Conservation (phyloP, 1,284 basidiomycete species). For the Abortiporus biennis region DNA sequence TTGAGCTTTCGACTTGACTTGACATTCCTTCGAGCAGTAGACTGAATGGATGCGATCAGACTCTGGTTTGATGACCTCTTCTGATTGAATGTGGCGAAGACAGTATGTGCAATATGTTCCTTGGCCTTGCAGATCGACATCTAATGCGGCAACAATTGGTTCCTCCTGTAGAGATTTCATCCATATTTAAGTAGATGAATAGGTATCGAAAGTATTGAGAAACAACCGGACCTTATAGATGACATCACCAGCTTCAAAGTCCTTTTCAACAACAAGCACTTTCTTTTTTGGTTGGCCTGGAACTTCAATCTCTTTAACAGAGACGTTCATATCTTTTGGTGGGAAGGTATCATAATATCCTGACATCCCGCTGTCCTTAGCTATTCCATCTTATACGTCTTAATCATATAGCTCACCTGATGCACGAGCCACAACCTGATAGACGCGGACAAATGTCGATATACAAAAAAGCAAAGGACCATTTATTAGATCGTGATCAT, state of each 20-base stretch:
- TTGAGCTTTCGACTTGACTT: slow-evolving; percentile 44
- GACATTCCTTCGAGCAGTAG: slow-evolving; percentile 71
- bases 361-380: too few relatives aligned
- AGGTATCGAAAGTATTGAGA: too few relatives aligned
- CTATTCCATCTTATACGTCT: too few relatives aligned
- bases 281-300: slow-evolving; percentile 31
- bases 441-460: slow-evolving; percentile 23
- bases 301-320: slow-evolving; percentile 40
- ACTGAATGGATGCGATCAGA: slow-evolving; percentile 48
- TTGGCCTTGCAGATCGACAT: slow-evolving; percentile 58
- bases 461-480: slow-evolving; percentile 27
- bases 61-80: slow-evolving; percentile 36
- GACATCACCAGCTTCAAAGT: slow-evolving; percentile 61
- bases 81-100: slow-evolving; percentile 46
- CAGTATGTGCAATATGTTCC: slow-evolving; percentile 70
- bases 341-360: slow-evolving; percentile 75
- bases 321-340: slow-evolving; percentile 60
- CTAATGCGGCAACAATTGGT: slow-evolving; percentile 63
- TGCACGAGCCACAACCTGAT: slow-evolving; percentile 57
- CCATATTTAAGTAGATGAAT: neutral
- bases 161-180: slow-evolving; percentile 44
- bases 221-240: slow-evolving; percentile 60
- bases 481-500: slow-evolving; percentile 60
- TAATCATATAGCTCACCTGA: slow-evolving; percentile 60
- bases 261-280: slow-evolving; percentile 60